Evolutionary conservation across 139 green algal species (phyloP).

Genomic region (Coelastrella sp.): DNA sequence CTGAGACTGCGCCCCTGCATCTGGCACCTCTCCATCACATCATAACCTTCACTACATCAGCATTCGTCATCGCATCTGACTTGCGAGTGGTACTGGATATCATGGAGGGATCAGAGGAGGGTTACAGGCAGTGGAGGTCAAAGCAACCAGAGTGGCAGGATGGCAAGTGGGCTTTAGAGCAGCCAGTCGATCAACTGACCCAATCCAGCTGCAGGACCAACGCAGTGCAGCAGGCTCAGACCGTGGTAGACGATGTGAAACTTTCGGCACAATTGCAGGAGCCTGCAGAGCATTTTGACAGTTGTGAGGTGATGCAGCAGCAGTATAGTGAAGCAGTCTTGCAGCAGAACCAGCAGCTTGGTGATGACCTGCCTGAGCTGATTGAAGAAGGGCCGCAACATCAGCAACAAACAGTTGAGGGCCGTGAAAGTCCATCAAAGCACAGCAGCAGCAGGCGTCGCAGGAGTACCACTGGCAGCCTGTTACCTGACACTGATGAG

Average conservation of each 20-base stretch:
- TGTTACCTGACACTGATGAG: too few relatives aligned
- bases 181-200: too few relatives aligned
- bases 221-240: background rate
- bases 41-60: background rate
- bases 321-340: too few relatives aligned
- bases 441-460: background rate
- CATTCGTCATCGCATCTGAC: constrained; percentile 29
- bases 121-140: background rate
- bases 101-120: background rate
- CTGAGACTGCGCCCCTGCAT: background rate
- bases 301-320: background rate
- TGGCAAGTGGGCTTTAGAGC: background rate
- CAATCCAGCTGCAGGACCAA: background rate
- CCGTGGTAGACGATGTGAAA: too few relatives aligned
- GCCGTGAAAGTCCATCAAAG: background rate
- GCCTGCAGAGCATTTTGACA: background rate
- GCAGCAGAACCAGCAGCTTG: too few relatives aligned
- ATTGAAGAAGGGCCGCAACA: too few relatives aligned
- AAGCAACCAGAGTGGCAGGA: background rate
- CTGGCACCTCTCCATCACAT: background rate
- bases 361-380: too few relatives aligned
- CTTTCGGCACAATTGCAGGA: background rate
- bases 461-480: background rate
- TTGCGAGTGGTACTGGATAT: constrained; percentile 33
- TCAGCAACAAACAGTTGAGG: background rate